Evolutionary conservation across 768 basidiomycete species (phyloP), one percentile per base, ranked within the genome.

Genomic region (Panellus pusillus): DNA sequence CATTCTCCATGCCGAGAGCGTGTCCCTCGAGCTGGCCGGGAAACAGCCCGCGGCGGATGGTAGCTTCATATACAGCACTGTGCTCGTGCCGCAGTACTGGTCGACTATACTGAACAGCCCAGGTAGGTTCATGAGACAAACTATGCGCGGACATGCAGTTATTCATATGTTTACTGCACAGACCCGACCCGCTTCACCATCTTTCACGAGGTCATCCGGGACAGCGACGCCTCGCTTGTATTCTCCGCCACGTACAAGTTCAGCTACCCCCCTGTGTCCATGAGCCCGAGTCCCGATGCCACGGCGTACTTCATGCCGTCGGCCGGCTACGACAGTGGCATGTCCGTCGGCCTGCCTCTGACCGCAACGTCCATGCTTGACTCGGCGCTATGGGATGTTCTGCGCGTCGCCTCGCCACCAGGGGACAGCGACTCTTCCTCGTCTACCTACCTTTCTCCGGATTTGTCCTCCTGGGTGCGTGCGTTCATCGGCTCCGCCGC

Each of bases 121-220:
- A 58, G 83, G 88, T 86, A 60, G 50, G 77, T 60, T 37, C 64
- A 9, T 24, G 24, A 24, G 6, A 24, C 24, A 24, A 24, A 3
- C 24, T 24, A 24, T 24, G 24, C 24, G 24, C 24, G 24, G 24
- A 6, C 6, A 24, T 24, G 24, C 6, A 24, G 24, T 24, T 24
- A 24, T 6, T 24, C 6, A 19, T 19, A 15, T 18, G 51, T 15
- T 27, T 29, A 36, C 11, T 35, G 3, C 8, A 15, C 55, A 89
- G 88, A 90, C 66, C 84, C 86, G 17, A 80, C 84, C 2, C 68
- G 78, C 44, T 89, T 79, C 67, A 81, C 78, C 1, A 86, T 90
- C 61, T 69, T 82, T 35, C 88, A 90, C 64, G 80, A 85, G 41
- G 82, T 90, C 44, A 61, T 73, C 18, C 67, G 72, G 52, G 70